phyloP scores from a whole-genome alignment of 2,329 filamentous ascomycete genomes.

The Epichloe aotearoae region DNA sequence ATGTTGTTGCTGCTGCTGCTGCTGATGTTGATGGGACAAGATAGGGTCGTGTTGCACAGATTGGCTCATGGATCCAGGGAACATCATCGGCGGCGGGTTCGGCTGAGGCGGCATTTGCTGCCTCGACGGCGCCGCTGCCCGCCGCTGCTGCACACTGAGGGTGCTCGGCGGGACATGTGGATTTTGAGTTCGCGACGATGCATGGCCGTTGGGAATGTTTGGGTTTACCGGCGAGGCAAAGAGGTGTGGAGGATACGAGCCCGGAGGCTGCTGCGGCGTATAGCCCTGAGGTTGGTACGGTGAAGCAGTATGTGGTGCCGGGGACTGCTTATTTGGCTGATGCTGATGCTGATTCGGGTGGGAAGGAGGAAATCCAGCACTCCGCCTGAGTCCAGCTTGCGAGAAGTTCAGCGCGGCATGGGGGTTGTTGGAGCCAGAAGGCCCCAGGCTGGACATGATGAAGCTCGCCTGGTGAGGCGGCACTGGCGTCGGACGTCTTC shows the following conservation, averaged over 20 bases:
- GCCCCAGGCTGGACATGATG: conserved; percentile 36
- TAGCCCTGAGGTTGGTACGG: conserved; percentile 43
- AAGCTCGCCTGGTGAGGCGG: conserved; percentile 1
- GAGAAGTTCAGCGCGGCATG: conserved; percentile 41
- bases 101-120: conserved; percentile 32
- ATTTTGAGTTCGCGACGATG: conserved; percentile 28
- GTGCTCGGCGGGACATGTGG: conserved; percentile 35
- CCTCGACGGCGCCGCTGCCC: conserved; percentile 26
- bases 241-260: conserved; percentile 38
- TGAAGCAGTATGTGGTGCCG: conserved; percentile 39
- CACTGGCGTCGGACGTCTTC: background rate
- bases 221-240: conserved; percentile 36
- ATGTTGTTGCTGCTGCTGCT: conserved; percentile 18
- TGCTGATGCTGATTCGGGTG: conserved; percentile 37
- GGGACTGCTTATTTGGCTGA: conserved; percentile 41
- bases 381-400: conserved; percentile 36
- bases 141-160: conserved; percentile 31
- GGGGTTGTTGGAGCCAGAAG: conserved; percentile 37
- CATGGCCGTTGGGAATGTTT: conserved; percentile 31
- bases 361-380: conserved; percentile 28
- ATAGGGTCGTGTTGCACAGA: conserved; percentile 29
- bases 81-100: conserved; percentile 24
- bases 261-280: conserved; percentile 35
- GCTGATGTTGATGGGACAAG: conserved; percentile 28
- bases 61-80: conserved; percentile 25